Evolutionary conservation across 306 rosid species (phyloP).

Genomic region (Prunus mume): DNA sequence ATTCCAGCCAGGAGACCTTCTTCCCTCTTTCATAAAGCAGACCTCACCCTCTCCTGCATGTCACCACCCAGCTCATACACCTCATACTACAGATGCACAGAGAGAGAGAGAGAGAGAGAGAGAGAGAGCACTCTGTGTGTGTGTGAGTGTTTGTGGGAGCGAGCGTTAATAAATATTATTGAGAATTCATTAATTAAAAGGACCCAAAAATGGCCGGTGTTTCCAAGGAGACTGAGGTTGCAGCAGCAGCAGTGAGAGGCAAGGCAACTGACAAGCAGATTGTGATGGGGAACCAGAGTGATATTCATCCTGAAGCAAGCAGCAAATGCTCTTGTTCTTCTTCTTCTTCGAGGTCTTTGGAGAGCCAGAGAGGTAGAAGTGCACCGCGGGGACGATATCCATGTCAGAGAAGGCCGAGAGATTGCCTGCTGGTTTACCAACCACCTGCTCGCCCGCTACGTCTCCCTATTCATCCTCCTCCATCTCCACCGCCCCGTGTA

Average conservation of each 20-base stretch:
- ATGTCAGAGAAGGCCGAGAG: neutral
- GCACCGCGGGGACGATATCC: neutral
- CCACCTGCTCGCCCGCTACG: constrained; percentile 4
- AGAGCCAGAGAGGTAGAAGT: no score
- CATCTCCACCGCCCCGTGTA: constrained; percentile 11
- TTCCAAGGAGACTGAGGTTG: neutral
- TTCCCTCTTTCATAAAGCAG: neutral
- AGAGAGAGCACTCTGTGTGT: no score
- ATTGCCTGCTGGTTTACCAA: neutral
- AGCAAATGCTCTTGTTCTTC: no score
- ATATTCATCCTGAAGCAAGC: no score
- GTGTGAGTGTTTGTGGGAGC: neutral
- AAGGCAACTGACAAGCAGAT: neutral
- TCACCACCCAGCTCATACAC: neutral
- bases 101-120: neutral
- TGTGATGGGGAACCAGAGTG: no score
- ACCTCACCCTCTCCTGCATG: neutral
- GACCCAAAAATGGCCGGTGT: neutral
- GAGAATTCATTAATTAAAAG: neutral
- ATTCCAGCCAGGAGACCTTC: neutral
- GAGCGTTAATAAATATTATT: neutral
- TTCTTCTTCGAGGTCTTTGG: no score
- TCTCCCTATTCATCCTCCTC: constrained; percentile 3
- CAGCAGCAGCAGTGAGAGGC: neutral
- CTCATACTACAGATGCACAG: neutral